Base-by-base conservation (phyloP, 208 protist genomes). In the Giardia muris region DNA sequence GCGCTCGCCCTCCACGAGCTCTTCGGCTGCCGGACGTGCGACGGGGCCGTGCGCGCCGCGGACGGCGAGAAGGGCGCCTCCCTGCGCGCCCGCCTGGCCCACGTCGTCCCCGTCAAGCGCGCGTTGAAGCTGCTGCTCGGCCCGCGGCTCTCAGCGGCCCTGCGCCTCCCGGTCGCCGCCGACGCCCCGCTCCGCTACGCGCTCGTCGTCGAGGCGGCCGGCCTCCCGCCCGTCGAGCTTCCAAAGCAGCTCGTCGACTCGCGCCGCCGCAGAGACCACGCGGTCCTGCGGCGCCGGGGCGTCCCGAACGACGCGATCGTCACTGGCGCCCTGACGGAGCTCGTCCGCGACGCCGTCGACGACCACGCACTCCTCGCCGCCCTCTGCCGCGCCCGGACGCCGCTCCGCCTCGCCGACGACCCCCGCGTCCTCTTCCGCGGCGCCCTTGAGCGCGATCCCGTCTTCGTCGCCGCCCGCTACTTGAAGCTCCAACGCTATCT, bases 381-480 rank as follows among this genome's bases (percentile, higher is more conserved):
- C 10, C 57, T 76, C 19, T 10, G 19, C 30, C 10, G 57, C 57
- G 30, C 57, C 10, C 10, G 30, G 57, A 76, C 30, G 10, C 57
- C 57, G 19, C 30, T 76, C 10, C 57, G 57, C 30, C 30, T 39
- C 30, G 19, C 10, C 10, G 30, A 76, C 30, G 30, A 39, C 10
- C n/a, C n/a, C n/a, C 10, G 30, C 19, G 30, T 76, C 10, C 10
- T 30, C 30, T 10, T 76, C 57, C 10, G 19, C 57, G 30, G 19
- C 10, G 57, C 30, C 30, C 57, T 89, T 10, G 86, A 89, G 4
- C 19, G 86, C 4, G 86, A 89, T 89, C 42, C 86, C 3, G 42
- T 89, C n/a, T 89, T 46, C 45, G 45, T 89, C 19, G 42, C 86
- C 42, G 86, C 39, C n/a, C 86, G 86, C 4, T 89, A 89, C 42